Base-by-base conservation (phyloP, 164 flowering plant genomes). In the Litsea cubeba region DNA sequence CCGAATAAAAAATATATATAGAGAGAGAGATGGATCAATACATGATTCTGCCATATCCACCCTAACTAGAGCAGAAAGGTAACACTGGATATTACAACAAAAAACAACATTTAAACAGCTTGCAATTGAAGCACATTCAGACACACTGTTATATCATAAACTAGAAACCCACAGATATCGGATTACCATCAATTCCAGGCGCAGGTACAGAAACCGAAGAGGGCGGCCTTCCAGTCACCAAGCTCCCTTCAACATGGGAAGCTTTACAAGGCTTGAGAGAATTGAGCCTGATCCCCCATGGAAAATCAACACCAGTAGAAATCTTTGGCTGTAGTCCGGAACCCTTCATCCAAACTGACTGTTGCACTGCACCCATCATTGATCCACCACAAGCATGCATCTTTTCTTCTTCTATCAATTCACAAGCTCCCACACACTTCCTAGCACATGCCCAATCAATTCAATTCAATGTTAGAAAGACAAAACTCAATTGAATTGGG, bases 321-420 rank as follows among this genome's bases (percentile, higher is more conserved):
- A 84, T 79, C 74, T 78, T 84, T 0, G 73, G 64, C 64, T 73
- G 69, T 28, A 84, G 76, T 12, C 57, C 11, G 1, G 78, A 57
- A 1, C 79, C 82, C 30, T 78, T 84, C 49, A 62, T 32, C 83
- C 79, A 83, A 73, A 74, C 54, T 5, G 89, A 84, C 54, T 85
- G 89, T 63, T 85, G 91, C 73, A 87, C 18, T 66, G 88, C 78
- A 75, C 85, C 88, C 87, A 82, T 86, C 54, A 75, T 66, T 3
- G 89, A 84, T 75, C 90, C 89, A 75, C 83, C 68, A 70, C 80
- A 82, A 67, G 85, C 84, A 40, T 85, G 85, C 92, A 90, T 87
- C 73, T 65, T 88, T 54, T 22, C 71, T 40, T 32, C 69, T 30
- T 15, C 15, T 17, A 30, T 28, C 46, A 26, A 30, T 28, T 35